Evolutionary conservation across 768 basidiomycete species (phyloP).

Genomic region (Pleurotus djamor): DNA sequence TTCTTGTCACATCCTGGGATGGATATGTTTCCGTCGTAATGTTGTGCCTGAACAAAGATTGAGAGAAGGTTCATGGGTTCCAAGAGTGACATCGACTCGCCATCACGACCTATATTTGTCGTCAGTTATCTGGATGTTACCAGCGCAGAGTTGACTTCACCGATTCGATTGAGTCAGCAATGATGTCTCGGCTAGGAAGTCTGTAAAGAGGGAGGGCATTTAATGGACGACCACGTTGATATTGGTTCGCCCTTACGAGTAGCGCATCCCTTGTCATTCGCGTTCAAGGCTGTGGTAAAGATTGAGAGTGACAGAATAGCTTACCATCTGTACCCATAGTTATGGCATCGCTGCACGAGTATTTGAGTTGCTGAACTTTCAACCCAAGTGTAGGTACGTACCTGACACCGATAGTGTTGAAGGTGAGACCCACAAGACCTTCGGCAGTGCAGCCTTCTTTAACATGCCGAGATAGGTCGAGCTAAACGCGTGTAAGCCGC

Average conservation of each 20-base stretch:
- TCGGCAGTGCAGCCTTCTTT: conserved; percentile 84
- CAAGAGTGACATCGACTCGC: conserved; percentile 23
- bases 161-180: conserved; percentile 88
- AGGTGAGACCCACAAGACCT: conserved; percentile 77
- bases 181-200: conserved; percentile 83
- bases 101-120: conserved; percentile 46
- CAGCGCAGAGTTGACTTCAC: conserved; percentile 25
- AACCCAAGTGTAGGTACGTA: conserved; percentile 20
- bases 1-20: conserved; percentile 92
- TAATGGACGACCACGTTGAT: neutral
- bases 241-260: conserved; percentile 56
- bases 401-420: conserved; percentile 88
- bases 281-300: neutral
- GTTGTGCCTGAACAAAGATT: conserved; percentile 58
- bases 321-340: conserved; percentile 88
- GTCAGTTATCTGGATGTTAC: neutral
- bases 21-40: conserved; percentile 86
- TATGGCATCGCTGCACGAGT: conserved; percentile 65
- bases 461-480: conserved; percentile 75
- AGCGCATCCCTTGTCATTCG: conserved; percentile 69
- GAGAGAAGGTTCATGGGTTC: neutral
- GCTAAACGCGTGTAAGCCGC: conserved; percentile 32
- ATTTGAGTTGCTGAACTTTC: neutral
- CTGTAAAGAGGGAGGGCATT: conserved; percentile 28
- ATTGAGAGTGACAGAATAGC: conserved; percentile 8